phyloP scores from a whole-genome alignment of 331 rosid species.

The Pyracantha coccinea region DNA sequence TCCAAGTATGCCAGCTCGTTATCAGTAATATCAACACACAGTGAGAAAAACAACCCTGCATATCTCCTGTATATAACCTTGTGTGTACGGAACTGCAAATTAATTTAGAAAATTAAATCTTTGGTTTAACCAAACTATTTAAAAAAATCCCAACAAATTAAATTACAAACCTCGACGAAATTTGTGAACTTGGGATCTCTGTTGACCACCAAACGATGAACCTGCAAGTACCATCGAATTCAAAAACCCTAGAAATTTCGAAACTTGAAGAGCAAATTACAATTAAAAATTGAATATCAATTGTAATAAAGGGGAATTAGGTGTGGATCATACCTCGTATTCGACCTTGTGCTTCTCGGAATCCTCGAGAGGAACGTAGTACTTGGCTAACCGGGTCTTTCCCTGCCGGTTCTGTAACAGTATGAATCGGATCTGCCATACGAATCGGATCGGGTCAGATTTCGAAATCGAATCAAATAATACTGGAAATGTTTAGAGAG shows the following conservation, averaged over 20 bases:
- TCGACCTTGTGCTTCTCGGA: constrained; percentile 98
- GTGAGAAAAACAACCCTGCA: constrained; percentile 94
- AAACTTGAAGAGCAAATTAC: not conserved
- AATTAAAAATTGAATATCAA: not conserved
- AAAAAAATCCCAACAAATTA: not conserved
- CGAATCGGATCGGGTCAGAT: not conserved
- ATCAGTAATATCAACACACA: constrained; percentile 95
- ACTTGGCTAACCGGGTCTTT: constrained; percentile 70
- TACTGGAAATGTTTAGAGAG: not conserved
- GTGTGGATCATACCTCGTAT: constrained; percentile 59
- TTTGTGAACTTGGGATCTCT: constrained; percentile 96
- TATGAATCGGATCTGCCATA: constrained; percentile 89
- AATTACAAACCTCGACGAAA: constrained; percentile 70
- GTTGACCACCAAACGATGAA: constrained; percentile 94
- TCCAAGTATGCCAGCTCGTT: constrained; percentile 92
- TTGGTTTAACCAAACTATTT: not conserved
- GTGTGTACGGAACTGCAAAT: constrained; percentile 83
- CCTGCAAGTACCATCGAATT: constrained; percentile 35
- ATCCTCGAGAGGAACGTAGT: constrained; percentile 98
- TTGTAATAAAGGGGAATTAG: not conserved
- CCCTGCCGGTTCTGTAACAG: constrained; percentile 80
- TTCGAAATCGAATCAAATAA: not conserved
- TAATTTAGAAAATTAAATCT: not conserved
- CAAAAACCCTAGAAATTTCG: not conserved
- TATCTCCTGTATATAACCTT: constrained; percentile 93